Evolutionary conservation across 1,284 basidiomycete species (phyloP), one percentile per base, ranked within the genome.

Genomic region (Heimioporus punctisporus): DNA sequence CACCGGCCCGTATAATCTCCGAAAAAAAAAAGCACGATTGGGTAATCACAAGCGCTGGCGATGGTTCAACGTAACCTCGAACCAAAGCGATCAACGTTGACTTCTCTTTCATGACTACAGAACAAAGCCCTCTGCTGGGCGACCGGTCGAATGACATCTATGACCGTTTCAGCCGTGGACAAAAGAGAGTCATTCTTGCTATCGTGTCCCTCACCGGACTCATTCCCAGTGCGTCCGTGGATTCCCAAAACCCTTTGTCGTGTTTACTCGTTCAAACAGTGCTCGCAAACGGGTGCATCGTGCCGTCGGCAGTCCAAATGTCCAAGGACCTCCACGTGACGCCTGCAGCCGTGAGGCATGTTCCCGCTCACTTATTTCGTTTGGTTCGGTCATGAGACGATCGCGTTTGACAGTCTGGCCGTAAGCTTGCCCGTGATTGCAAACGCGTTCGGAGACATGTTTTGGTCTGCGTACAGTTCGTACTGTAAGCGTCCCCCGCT

Each of bases 251-350:
- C 6, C 7, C 37, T 12, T 24, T 34, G 42, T 42, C 24, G 6
- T 17, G 10, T n/a, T 27, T 25, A 25, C 21, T 42, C 27, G 14
- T 24, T 54, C 27, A 15, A 39, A 10, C 62, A 82, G 80, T 77
- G 48, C 72, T 83, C 56, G 72, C 79, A 12, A 68, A 74, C 7
- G 73, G 71, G 1, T 73, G 72, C 28, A 81, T 80, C 60, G 69
- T 81, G 14, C 81, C 81, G 0, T 76, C 74, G 4, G 78, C 83
- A 47, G 76, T 76, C 0, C 68, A 75, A 41, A 75, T 83, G 34
- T 68, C 74, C 2, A 57, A 56, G 9, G 78, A 83, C 43, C 64
- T 82, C 24, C 11, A 70, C 46, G 70, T 76, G 0, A 66, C 76
- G 0, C 62, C 69, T 0, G 60, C 72, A 12, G 61, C 74, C 19